Evolutionary conservation across 2,329 filamentous ascomycete species (phyloP), one percentile per base, ranked within the genome.

Genomic region (Ploettnerulaceae sp.): DNA sequence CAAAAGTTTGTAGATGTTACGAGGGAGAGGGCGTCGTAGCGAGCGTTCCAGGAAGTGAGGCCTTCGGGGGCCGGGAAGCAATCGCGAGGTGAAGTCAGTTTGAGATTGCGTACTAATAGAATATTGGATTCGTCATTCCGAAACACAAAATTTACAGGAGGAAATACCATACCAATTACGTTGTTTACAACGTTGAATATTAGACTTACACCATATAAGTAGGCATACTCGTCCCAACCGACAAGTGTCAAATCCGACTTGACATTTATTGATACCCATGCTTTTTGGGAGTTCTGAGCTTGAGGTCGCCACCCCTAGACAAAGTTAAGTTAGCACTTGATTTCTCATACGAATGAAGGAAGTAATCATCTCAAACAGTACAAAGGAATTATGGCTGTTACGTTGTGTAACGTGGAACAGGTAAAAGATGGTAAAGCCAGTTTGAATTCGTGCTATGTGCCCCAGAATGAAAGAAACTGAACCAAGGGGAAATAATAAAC

Each of bases 1-100:
- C 40, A 44, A 12, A 44, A 44, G 22, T 44, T 44, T 7, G 40
- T 44, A 5, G 40, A 35, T 35, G 40, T 44, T 4, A 44, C 40
- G 2, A 44, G 31, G 4, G 31, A 35, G n/a, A 44, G 14, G 21
- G 40, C 40, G 26, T 44, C 40, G 31, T 44, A 44, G 21, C 40
- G 40, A 15, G 40, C 40, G 31, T 44, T 44, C 40, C 40, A 44
- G 29, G 40, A 12, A 3, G 40, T 44, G 31, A 14, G 11, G 11
- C 14, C 5, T 7, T 35, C 40, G 9, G 40, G 40, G n/a, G 40
- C 20, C 8, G 40, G 40, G 17, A 44, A 44, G 11, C 40, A 44
- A 21, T 44, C 40, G 7, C 12, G 21, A 1, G 40, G 40, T 9
- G 40, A 24, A 5, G 22, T 44, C 21, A 44, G 14, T 17, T 44